These are phyloP conservation scores for Trichoderma endophyticum DNA, from an alignment of 2,329 filamentous ascomycete species.

Conservation along the genomic window DNA sequence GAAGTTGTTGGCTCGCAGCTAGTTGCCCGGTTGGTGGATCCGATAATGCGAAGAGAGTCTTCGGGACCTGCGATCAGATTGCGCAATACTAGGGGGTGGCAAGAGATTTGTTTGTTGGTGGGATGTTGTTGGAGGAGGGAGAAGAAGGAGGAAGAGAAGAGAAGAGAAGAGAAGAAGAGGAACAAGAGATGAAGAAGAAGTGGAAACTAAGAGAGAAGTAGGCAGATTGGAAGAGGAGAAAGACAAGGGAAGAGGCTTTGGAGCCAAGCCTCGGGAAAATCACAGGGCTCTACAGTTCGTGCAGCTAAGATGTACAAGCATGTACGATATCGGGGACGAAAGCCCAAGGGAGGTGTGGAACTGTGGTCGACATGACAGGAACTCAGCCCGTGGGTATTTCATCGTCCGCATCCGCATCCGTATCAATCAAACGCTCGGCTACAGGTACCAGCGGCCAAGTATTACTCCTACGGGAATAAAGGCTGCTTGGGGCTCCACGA, in stretches of 20 bases:
- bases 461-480: conserved; percentile 14
- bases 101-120: background rate
- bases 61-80: conserved; percentile 12
- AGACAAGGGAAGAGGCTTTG: background rate
- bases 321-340: background rate
- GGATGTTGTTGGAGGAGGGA: background rate
- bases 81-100: conserved; percentile 12
- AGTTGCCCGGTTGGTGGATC: conserved; percentile 12
- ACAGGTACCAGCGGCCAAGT: background rate
- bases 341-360: background rate
- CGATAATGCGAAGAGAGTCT: conserved; percentile 1
- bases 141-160: background rate
- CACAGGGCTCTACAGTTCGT: background rate
- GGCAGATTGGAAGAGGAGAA: background rate
- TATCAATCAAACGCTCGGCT: background rate
- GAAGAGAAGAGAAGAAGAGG: background rate
- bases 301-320: background rate
- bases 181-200: background rate
- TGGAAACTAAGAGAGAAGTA: background rate
- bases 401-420: conserved; percentile 1
- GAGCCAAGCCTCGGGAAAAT: conserved; percentile 13
- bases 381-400: background rate
- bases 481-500: background rate
- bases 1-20: conserved; percentile 14
- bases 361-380: background rate